Evolutionary conservation across 2,329 filamentous ascomycete genomes (phyloP), one percentile per base, ranked within the genome.

Genomic region (Aspergillus cejpii): DNA sequence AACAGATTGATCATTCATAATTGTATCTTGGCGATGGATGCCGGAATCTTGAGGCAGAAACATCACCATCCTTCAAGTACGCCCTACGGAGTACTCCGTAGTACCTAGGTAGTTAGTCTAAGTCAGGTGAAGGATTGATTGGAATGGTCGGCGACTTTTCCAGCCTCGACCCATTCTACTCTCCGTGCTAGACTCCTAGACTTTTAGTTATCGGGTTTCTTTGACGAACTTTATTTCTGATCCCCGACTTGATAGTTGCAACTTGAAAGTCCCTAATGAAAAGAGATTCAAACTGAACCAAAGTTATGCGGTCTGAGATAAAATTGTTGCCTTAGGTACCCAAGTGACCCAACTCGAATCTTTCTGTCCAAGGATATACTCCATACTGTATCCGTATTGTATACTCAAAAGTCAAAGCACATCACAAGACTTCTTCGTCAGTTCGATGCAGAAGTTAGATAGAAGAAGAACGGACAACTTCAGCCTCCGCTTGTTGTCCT

Each of bases 391-490:
- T n/a, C n/a, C n/a, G n/a, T n/a, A n/a, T n/a, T n/a, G n/a, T n/a
- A n/a, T n/a, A n/a, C n/a, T n/a, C n/a, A n/a, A n/a, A n/a, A n/a
- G n/a, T n/a, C n/a, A n/a, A 34, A 19, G 15, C 10, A 20, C 31
- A 34, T 34, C 31, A 34, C 31, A 34, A 34, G 31, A 20, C 31
- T 56, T 56, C 51, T 43, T 54, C 45, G 47, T 41, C 46, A 44
- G 42, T 56, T 54, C 51, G 47, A 39, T 54, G 53, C 53, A 56
- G 53, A 51, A n/a, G n/a, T n/a, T n/a, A n/a, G n/a, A n/a, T n/a
- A n/a, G n/a, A n/a, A n/a, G n/a, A n/a, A n/a, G n/a, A n/a, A n/a
- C 37, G 45, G 39, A 47, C 44, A 51, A 41, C 3, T 56, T 56
- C 53, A 56, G 53, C 53, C 53, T 56, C 53, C 47, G 54, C 41